phyloP scores from a whole-genome alignment of 345 rosid genomes.

The Eucalyptus regnans region DNA sequence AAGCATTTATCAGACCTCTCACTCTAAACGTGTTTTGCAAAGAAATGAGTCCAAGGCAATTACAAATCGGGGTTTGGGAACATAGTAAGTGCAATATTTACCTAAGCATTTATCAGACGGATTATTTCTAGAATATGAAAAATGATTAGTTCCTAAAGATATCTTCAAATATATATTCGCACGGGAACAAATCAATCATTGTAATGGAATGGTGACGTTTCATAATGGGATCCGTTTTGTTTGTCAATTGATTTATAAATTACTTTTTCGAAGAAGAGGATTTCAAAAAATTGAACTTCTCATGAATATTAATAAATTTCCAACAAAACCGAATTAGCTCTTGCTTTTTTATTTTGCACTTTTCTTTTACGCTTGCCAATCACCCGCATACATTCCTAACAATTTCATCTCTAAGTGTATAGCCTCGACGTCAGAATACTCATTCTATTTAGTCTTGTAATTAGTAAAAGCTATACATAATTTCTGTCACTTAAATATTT shows the following conservation, averaged over 20 bases:
- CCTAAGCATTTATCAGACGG: neutral
- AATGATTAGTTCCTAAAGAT: neutral
- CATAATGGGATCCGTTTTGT: neutral
- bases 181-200: neutral
- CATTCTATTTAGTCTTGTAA: no score
- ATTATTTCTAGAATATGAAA: neutral
- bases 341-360: neutral
- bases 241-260: neutral
- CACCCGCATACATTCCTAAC: neutral
- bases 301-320: no score
- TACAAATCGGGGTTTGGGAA: constrained; percentile 30
- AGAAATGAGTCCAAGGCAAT: constrained; percentile 8
- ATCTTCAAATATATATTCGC: no score
- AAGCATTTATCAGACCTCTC: neutral
- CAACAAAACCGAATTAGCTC: neutral
- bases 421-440: no score
- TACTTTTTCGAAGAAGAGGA: neutral
- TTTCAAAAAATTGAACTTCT: neutral
- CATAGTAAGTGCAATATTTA: constrained; percentile 16
- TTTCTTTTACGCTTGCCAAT: neutral
- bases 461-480: no score
- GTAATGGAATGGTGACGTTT: accelerated
- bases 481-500: no score
- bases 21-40: neutral
- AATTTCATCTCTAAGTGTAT: neutral